A percentile compares a stretch with the other conserved stretches of the same genome.
These are phyloP conservation scores for Mycena amicta DNA, from an alignment of 768 basidiomycete genomes.

Conservation along the genomic window DNA sequence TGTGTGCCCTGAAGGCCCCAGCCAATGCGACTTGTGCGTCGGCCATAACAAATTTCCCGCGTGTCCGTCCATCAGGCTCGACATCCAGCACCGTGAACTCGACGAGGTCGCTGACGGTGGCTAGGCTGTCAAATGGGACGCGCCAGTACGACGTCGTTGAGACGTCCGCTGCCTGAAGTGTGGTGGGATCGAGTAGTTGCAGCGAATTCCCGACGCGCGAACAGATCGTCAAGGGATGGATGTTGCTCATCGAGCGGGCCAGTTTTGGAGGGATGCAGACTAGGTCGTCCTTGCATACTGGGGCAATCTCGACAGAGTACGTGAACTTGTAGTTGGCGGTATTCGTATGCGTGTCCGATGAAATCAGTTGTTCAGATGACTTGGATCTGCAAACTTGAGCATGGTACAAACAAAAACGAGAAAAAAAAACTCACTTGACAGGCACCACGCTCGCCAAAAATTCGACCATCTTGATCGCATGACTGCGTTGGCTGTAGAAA, in stretches of 20 bases:
- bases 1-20: constrained; percentile 60
- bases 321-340: constrained; percentile 98
- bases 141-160: constrained; percentile 86
- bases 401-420: constrained; percentile 1
- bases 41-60: constrained; percentile 80
- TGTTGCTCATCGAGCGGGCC: constrained; percentile 83
- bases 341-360: constrained; percentile 86
- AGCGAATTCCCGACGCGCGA: constrained; percentile 90
- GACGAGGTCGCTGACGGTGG: constrained; percentile 80
- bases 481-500: constrained; percentile 89
- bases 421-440: constrained; percentile 56
- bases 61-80: constrained; percentile 70
- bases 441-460: constrained; percentile 89
- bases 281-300: constrained; percentile 97
- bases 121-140: constrained; percentile 83
- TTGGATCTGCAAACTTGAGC: constrained; percentile 62
- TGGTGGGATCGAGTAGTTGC: constrained; percentile 87
- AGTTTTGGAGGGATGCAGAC: constrained; percentile 85
- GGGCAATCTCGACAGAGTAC: constrained; percentile 95
- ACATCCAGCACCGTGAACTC: constrained; percentile 96
- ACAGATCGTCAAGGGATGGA: constrained; percentile 85
- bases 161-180: constrained; percentile 83
- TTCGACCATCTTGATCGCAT: constrained; percentile 96
- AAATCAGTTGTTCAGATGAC: constrained; percentile 91
- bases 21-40: constrained; percentile 86